Percentiles rank a stretch among this genome's conserved stretches.
Evolutionary conservation across 2,329 filamentous ascomycete genomes (phyloP).

Genomic region (Macrophomina pseudophaseolina): DNA sequence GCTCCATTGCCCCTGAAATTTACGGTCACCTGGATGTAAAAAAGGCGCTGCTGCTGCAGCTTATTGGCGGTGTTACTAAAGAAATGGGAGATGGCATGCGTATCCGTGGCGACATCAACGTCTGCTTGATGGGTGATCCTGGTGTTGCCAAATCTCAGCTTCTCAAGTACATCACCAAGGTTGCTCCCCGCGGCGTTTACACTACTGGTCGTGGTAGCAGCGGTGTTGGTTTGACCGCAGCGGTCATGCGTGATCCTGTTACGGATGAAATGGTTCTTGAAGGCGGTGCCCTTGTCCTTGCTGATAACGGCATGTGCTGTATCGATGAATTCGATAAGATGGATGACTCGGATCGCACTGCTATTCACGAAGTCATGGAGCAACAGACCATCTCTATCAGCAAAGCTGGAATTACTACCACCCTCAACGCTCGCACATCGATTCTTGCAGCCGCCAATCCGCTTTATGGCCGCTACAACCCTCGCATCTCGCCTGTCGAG

Average conservation of each 20-base stretch:
- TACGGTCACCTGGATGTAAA: slow-evolving; percentile 97
- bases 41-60: slow-evolving; percentile 91
- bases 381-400: slow-evolving; percentile 86
- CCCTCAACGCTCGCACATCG: slow-evolving; percentile 92
- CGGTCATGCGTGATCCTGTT: slow-evolving; percentile 82
- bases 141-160: slow-evolving; percentile 99
- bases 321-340: slow-evolving; percentile 92
- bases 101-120: slow-evolving; percentile 98
- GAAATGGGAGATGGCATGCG: slow-evolving; percentile 98
- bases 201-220: slow-evolving; percentile 81
- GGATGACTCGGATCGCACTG: slow-evolving; percentile 81
- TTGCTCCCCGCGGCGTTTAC: slow-evolving; percentile 89
- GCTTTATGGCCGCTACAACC: slow-evolving; percentile 97
- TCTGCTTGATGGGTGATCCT: slow-evolving; percentile 98
- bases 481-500: slow-evolving; percentile 93
- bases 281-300: slow-evolving; percentile 77
- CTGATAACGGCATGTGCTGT: slow-evolving; percentile 83
- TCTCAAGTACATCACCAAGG: slow-evolving; percentile 97
- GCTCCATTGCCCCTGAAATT: slow-evolving; percentile 97
- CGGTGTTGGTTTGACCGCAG: slow-evolving; percentile 80
- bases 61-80: slow-evolving; percentile 96
- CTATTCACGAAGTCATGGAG: slow-evolving; percentile 88
- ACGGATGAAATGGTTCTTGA: slow-evolving; percentile 86
- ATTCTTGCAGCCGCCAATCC: slow-evolving; percentile 97
- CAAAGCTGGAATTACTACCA: slow-evolving; percentile 94